Evolutionary conservation across 345 rosid species (phyloP).

Genomic region (Syzygium oleosum): DNA sequence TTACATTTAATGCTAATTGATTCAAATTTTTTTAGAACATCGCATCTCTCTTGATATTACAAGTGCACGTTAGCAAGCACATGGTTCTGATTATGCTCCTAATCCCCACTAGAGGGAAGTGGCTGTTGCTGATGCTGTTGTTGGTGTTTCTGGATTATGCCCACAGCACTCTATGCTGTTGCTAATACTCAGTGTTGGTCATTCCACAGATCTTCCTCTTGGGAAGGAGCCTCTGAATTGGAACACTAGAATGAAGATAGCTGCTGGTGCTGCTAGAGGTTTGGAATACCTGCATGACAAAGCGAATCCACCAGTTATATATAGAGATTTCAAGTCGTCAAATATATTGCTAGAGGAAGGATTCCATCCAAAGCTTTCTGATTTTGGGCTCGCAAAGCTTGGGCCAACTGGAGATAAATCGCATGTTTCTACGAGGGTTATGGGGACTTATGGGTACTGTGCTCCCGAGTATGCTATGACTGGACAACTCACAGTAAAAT

Average conservation of each 20-base stretch:
- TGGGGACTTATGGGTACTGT: slow-evolving; percentile 99
- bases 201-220: slow-evolving; percentile 65
- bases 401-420: slow-evolving; percentile 98
- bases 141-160: not conserved
- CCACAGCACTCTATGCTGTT: not conserved
- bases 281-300: slow-evolving; percentile 90
- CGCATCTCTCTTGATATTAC: not conserved
- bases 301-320: slow-evolving; percentile 95
- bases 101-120: not conserved
- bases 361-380: slow-evolving; percentile 92
- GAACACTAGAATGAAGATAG: slow-evolving; percentile 97
- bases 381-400: slow-evolving; percentile 95
- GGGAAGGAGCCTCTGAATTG: slow-evolving; percentile 91
- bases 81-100: not conserved
- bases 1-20: not conserved
- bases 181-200: not conserved
- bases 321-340: slow-evolving; percentile 94
- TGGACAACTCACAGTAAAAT: slow-evolving; percentile 90
- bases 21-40: not conserved
- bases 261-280: slow-evolving; percentile 97
- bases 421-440: slow-evolving; percentile 97
- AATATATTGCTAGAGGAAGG: slow-evolving; percentile 88
- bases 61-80: not conserved
- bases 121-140: not conserved
- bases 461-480: slow-evolving; percentile 99